phyloP scores from a whole-genome alignment of 208 protist species.

The Trypanosoma congolense region DNA sequence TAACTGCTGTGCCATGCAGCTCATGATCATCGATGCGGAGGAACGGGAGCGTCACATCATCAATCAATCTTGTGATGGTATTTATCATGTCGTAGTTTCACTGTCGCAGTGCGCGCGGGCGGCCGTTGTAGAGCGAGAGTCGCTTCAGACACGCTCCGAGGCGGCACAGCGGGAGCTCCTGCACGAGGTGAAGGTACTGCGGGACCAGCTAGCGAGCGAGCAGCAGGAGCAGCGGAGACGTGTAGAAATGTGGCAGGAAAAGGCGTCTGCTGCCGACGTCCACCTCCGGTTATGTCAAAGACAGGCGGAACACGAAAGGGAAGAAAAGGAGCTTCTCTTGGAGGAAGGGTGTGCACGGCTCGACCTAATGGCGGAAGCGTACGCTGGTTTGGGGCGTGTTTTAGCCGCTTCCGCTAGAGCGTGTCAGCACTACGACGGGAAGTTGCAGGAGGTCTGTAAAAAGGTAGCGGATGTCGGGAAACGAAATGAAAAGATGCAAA shows the following conservation, averaged over 20 bases:
- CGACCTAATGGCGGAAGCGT: constrained; percentile 24
- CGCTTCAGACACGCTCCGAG: neutral
- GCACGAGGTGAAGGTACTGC: constrained; percentile 2
- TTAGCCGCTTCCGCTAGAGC: constrained; percentile 14
- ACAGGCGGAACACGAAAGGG: neutral
- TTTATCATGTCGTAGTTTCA: neutral
- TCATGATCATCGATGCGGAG: constrained; percentile 24
- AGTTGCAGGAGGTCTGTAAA: constrained; percentile 20
- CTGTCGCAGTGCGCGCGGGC: constrained; percentile 5
- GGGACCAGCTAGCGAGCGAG: constrained; percentile 10
- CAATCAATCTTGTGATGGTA: constrained; percentile 12
- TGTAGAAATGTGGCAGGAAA: constrained; percentile 12
- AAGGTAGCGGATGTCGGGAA: constrained; percentile 15
- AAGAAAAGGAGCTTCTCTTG: constrained; percentile 20
- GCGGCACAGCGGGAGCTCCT: constrained; percentile 7
- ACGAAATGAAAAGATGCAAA: constrained; percentile 21
- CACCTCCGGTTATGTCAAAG: neutral
- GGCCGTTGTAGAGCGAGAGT: constrained; percentile 5
- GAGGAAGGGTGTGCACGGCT: constrained; percentile 14
- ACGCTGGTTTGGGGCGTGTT: constrained; percentile 17
- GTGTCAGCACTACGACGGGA: constrained; percentile 6
- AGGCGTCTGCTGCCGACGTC: constrained; percentile 1
- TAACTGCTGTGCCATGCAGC: constrained; percentile 14
- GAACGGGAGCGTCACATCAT: constrained; percentile 20
- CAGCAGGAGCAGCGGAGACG: constrained; percentile 4